Evolutionary conservation across 139 green algal species (phyloP), one percentile per base, ranked within the genome.

Genomic region (Monoraphidium neglectum): DNA sequence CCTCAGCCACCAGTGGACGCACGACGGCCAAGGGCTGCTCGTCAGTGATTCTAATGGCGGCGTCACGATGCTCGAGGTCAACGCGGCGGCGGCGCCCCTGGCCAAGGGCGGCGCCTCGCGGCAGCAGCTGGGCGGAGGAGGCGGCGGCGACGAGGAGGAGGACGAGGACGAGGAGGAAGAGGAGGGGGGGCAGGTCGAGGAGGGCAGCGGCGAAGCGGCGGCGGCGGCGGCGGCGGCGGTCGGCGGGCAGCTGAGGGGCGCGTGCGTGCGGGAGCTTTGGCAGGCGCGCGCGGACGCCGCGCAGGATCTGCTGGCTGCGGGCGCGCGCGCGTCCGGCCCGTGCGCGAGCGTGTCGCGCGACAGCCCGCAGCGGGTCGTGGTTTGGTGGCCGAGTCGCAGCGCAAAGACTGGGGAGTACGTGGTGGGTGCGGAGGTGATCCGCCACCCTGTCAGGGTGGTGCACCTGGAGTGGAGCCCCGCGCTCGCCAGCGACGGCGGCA

Each of bases 381-480:
- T 91, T 8, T 90, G 83, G 88, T 93, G 86, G 83, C 86, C 83
- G 23, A 56, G 32, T 32, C 38, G 28, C 38, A 43, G 40, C 23
- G 35, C 23, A 0, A 57, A 51, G 1, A 28, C 56, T 2, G 23
- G 36, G 38, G 61, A 13, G 21, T 73, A 79, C 24, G 28, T 51
- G 3, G 80, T 90, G 3, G 77, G 80, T 18, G 80, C 77, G 0
- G 82, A 90, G 38, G 74, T 83, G 4, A 82, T 90, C 36, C 59
- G 82, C 8, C 82, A 90, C 67, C 82, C 82, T 0, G 82, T 88
- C 4, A 60, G 59, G 35, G 77, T 81, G 33, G 6, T 85, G 16
- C 62, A 76, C 0, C 32, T 90, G 36, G 74, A 90, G 36, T 90
- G 84, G 84, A 87, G 81, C 43, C 84, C 84, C 0, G 62, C 77